Conservation (phyloP, 2,329 filamentous ascomycete species). For the Arachnopeziza araneosa region DNA sequence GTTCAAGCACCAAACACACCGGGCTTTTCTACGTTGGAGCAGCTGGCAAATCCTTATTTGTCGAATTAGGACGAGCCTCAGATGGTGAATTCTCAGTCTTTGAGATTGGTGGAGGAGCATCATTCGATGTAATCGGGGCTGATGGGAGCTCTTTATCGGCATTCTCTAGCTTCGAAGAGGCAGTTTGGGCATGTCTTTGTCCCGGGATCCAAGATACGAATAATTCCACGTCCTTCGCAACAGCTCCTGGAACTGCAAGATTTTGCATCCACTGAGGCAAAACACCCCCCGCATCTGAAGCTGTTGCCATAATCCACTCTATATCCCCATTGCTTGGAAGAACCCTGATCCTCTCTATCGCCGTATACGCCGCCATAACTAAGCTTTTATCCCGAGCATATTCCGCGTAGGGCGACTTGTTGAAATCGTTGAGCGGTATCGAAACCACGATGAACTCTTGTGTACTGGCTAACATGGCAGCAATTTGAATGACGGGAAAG, state of each 20-base stretch:
- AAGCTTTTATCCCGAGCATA: slow-evolving; percentile 40
- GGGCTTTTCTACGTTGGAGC: neutral
- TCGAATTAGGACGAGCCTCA: neutral
- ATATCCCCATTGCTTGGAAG: slow-evolving; percentile 37
- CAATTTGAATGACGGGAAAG: slow-evolving; percentile 62
- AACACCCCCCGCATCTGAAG: slow-evolving; percentile 62
- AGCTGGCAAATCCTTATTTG: slow-evolving; percentile 9
- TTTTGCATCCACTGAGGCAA: slow-evolving; percentile 64
- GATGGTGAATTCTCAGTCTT: neutral
- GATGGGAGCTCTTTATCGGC: slow-evolving; percentile 5
- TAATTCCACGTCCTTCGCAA: slow-evolving; percentile 66
- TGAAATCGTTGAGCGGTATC: slow-evolving; percentile 44
- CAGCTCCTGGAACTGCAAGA: slow-evolving; percentile 52
- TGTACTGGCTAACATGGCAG: slow-evolving; percentile 37
- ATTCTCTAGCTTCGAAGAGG: slow-evolving; percentile 2
- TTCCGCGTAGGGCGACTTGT: slow-evolving; percentile 27
- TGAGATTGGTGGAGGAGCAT: slow-evolving; percentile 3
- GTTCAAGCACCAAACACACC: neutral
- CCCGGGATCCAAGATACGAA: slow-evolving; percentile 57
- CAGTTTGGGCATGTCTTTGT: slow-evolving; percentile 13
- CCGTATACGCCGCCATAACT: slow-evolving; percentile 56
- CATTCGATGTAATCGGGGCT: neutral
- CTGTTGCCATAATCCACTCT: slow-evolving; percentile 75
- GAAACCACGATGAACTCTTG: slow-evolving; percentile 52
- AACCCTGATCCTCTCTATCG: slow-evolving; percentile 52